Evolutionary conservation across 306 rosid genomes (phyloP), one percentile per base, ranked within the genome.

Genomic region (Fagus sylvatica): DNA sequence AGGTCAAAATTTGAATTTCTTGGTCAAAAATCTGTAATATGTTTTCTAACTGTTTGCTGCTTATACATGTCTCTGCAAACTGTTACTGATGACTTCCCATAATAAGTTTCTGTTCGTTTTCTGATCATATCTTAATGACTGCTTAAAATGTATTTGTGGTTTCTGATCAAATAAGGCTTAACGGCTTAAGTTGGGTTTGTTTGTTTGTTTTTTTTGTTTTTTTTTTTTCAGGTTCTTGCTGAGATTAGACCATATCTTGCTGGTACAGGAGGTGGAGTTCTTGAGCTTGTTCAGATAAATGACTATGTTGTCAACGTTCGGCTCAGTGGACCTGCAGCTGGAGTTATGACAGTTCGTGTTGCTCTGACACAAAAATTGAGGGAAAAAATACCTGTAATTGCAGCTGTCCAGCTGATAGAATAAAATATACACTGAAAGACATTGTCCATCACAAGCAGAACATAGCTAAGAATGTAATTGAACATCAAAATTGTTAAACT

Each of bases 171-270:
- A 36, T 4, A 16, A 19, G 5, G 9, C 7, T 22, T 0, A 22
- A 22, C 37, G 1, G 36, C 13, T 30, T 4, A 5, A 48, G 34
- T 33, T 42, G 40, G 17, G 6, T 34, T 22, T 22, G 0, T 28
- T 39, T 74, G 16, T 2, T 22, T 59, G 32, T 36, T 53, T 65
- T 51, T 28, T 34, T 40, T 33, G 2, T 16, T 13, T 32, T 19
- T 43, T 40, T 10, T 4, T 87, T 78, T 92, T 76, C 90, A 95
- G 98, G 77, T 95, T 79, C 97, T 92, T 80, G 80, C 90, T 5
- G 97, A 95, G 90, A 95, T 95, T 73, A 89, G 98, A 84, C 98
- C 97, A 22, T 95, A 89, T 86, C 94, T 95, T 22, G 86, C 90
- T 36, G 98, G 98, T 16, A 92, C 97, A 11, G 98, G 98, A 69